A percentile compares a stretch with the other conserved stretches of the same genome.
phyloP scores from a whole-genome alignment of 2,329 filamentous ascomycete genomes.

The Hymenoscyphus repandus region DNA sequence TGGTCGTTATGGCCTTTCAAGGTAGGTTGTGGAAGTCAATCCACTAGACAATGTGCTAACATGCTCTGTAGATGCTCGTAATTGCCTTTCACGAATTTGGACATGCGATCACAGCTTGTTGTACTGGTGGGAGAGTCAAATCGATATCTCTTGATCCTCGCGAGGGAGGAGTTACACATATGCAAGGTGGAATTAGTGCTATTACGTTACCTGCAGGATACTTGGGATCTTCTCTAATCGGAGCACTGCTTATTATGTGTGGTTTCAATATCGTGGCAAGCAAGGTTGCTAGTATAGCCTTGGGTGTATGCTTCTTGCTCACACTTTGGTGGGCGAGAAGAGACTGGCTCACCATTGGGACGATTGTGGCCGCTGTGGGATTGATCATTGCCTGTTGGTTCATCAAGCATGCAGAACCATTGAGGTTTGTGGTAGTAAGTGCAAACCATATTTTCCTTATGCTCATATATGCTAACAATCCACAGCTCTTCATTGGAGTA shows the following conservation, averaged over 20 bases:
- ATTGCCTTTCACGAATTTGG: constrained; percentile 80
- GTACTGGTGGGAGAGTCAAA: constrained; percentile 69
- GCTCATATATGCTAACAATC: neutral
- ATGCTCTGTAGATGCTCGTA: constrained; percentile 61
- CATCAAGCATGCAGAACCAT: constrained; percentile 67
- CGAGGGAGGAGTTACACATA: constrained; percentile 74
- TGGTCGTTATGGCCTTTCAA: constrained; percentile 79
- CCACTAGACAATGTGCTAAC: neutral
- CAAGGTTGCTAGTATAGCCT: constrained; percentile 70
- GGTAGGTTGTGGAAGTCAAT: constrained; percentile 36
- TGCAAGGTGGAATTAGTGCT: constrained; percentile 65
- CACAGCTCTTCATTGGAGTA: constrained; percentile 68
- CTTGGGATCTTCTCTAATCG: constrained; percentile 70
- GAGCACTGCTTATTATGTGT: constrained; percentile 71
- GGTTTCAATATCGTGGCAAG: constrained; percentile 77
- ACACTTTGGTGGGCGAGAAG: constrained; percentile 76
- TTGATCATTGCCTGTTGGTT: constrained; percentile 74
- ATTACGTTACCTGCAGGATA: constrained; percentile 75
- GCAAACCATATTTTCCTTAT: neutral
- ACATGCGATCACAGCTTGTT: constrained; percentile 66
- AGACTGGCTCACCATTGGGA: constrained; percentile 72
- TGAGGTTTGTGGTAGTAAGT: constrained; percentile 60
- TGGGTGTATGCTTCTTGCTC: constrained; percentile 71
- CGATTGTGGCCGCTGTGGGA: constrained; percentile 64
- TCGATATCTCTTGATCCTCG: constrained; percentile 69